Percentiles rank a stretch among this genome's conserved stretches.
Conservation (phyloP, 129 eudicot genomes). For the Helianthus tuberosus region DNA sequence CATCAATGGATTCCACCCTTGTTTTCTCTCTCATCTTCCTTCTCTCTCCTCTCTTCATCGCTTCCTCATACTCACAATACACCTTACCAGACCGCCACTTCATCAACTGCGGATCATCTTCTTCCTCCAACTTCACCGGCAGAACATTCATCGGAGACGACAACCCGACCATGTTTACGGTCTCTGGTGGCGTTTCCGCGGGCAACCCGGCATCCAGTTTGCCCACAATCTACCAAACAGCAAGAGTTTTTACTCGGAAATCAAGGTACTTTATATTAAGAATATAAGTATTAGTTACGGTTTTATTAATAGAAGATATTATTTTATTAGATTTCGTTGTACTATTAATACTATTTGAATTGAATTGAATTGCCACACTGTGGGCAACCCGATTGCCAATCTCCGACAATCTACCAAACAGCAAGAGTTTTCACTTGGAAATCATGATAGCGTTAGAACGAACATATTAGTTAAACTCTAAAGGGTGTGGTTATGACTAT, state of each 20-base stretch:
- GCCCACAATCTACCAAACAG: constrained; percentile 51
- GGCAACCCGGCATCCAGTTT: not conserved
- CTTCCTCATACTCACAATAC: constrained; percentile 16
- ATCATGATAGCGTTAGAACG: too few relatives aligned
- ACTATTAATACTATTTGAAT: too few relatives aligned
- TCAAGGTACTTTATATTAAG: constrained; percentile 25
- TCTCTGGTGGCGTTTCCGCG: constrained; percentile 29
- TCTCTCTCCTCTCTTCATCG: constrained; percentile 18
- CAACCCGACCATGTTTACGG: constrained; percentile 20
- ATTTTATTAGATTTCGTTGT: too few relatives aligned
- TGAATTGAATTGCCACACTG: too few relatives aligned
- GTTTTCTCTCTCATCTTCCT: constrained; percentile 31
- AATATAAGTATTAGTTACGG: too few relatives aligned
- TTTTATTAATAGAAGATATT: too few relatives aligned
- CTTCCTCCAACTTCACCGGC: constrained; percentile 8
- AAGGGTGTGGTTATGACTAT: too few relatives aligned
- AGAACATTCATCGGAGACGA: constrained; percentile 44
- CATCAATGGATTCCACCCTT: constrained; percentile 26
- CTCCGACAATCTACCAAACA: too few relatives aligned
- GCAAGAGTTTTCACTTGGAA: too few relatives aligned
- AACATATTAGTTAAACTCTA: too few relatives aligned
- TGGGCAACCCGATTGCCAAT: too few relatives aligned
- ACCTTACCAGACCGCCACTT: constrained; percentile 45
- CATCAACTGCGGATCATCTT: constrained; percentile 73
- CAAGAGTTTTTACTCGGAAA: constrained; percentile 41